phyloP scores from a whole-genome alignment of 2,329 filamentous ascomycete genomes.

The Volutella citrinella region DNA sequence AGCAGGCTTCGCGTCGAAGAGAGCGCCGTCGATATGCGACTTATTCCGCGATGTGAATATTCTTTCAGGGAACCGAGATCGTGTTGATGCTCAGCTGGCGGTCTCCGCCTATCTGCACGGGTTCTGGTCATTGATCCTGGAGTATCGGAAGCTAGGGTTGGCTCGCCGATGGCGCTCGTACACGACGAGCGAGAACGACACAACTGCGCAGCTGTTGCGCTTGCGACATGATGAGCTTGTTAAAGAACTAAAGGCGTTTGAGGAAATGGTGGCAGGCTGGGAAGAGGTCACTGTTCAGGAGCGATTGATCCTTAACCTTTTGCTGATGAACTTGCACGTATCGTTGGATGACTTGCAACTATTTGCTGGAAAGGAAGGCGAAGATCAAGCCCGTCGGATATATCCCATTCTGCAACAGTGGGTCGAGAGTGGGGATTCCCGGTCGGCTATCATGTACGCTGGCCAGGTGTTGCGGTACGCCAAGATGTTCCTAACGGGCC shows the following conservation, averaged over 20 bases:
- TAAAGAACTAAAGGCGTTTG: slow-evolving; percentile 51
- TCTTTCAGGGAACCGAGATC: slow-evolving; percentile 45
- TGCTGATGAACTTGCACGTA: slow-evolving; percentile 63
- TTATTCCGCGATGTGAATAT: slow-evolving; percentile 55
- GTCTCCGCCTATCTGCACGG: slow-evolving; percentile 62
- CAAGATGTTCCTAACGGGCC: slow-evolving; percentile 48
- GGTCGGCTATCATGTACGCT: slow-evolving; percentile 64
- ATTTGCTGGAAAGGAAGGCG: slow-evolving; percentile 65
- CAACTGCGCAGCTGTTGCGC: slow-evolving; percentile 44
- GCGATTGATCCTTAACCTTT: slow-evolving; percentile 47
- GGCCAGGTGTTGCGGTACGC: slow-evolving; percentile 64
- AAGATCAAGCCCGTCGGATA: slow-evolving; percentile 60
- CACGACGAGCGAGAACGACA: slow-evolving; percentile 36
- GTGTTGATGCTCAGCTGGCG: slow-evolving; percentile 55
- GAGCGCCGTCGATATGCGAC: slow-evolving; percentile 52
- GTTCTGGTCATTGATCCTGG: slow-evolving; percentile 63
- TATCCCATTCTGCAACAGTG: slow-evolving; percentile 59
- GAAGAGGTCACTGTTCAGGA: slow-evolving; percentile 44
- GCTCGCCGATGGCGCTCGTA: slow-evolving; percentile 47
- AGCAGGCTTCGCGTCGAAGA: slow-evolving; percentile 34
- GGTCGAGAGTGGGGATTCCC: slow-evolving; percentile 52
- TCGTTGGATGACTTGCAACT: slow-evolving; percentile 64
- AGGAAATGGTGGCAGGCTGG: slow-evolving; percentile 40
- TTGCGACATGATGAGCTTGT: slow-evolving; percentile 62
- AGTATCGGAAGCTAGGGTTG: slow-evolving; percentile 60